phyloP scores from a whole-genome alignment of 31 red algal species.

The Endocladia muricata region DNA sequence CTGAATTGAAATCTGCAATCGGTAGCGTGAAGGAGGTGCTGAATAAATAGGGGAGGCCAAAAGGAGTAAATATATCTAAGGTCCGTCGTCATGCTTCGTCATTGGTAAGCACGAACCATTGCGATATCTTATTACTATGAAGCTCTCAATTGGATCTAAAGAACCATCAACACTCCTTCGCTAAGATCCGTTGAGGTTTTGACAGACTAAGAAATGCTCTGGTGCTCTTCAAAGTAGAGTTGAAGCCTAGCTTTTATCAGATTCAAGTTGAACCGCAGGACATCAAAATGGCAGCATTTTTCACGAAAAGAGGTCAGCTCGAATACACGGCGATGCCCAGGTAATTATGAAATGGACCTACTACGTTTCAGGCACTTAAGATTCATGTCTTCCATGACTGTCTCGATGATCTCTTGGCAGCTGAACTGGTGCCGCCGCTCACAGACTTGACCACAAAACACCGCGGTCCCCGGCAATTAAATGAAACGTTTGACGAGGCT shows the following conservation, averaged over 20 bases:
- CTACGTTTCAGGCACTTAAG: neutral
- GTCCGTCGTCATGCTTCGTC: neutral
- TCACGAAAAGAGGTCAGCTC: neutral
- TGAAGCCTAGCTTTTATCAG: neutral
- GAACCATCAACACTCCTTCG: neutral
- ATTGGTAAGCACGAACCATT: neutral
- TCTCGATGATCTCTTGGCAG: conserved; percentile 1
- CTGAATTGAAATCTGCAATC: neutral
- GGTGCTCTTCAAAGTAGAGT: neutral
- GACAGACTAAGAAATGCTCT: neutral
- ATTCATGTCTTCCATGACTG: neutral
- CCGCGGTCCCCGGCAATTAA: neutral
- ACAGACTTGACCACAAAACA: neutral
- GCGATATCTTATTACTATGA: neutral
- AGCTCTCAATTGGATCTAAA: neutral
- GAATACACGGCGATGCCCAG: conserved; percentile 2
- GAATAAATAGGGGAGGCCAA: conserved; percentile 1
- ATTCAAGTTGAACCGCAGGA: neutral
- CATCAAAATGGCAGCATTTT: neutral
- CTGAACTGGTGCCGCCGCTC: neutral
- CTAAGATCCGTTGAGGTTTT: conserved; percentile 15
- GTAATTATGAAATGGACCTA: neutral
- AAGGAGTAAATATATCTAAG: neutral
- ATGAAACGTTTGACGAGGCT: neutral
- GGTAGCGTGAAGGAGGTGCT: neutral